phyloP scores from a whole-genome alignment of 1,284 basidiomycete species.

The Coriolopsis trogii region DNA sequence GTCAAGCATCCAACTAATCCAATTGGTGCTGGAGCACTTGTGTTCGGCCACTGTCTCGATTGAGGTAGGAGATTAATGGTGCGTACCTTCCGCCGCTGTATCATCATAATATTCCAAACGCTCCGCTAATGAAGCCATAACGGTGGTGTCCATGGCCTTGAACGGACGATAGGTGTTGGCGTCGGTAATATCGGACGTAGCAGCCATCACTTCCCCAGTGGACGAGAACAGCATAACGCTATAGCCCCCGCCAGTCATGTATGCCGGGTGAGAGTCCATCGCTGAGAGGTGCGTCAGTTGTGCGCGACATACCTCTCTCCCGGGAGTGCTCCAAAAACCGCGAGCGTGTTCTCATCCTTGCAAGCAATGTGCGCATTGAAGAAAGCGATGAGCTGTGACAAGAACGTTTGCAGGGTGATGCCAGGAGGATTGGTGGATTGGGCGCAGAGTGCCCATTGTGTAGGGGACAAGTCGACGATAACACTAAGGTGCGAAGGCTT shows the following conservation, averaged over 20 bases:
- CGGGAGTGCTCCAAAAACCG: constrained; percentile 88
- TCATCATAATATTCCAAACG: constrained; percentile 60
- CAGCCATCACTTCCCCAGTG: constrained; percentile 42
- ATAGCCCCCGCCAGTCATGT: not conserved
- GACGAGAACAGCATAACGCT: constrained; percentile 81
- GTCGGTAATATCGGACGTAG: constrained; percentile 52
- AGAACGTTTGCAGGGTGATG: constrained; percentile 66
- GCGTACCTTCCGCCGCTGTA: constrained; percentile 51
- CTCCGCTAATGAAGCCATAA: constrained; percentile 64
- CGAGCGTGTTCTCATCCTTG: constrained; percentile 89
- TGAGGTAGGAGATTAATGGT: constrained; percentile 7
- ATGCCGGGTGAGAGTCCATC: constrained; percentile 2
- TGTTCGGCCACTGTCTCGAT: constrained; percentile 13
- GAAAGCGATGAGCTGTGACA: constrained; percentile 86
- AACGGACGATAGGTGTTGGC: constrained; percentile 87
- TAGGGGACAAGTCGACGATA: constrained; percentile 81
- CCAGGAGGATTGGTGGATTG: constrained; percentile 49
- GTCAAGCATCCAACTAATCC: constrained; percentile 86
- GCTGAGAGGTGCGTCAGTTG: not conserved
- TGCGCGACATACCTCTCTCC: constrained; percentile 69
- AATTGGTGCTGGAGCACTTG: constrained; percentile 51
- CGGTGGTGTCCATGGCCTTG: constrained; percentile 67
- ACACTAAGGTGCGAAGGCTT: constrained; percentile 76
- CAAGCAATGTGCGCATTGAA: constrained; percentile 92
- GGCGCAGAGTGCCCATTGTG: constrained; percentile 77